Conservation (phyloP, 768 basidiomycete genomes). For the Russula compacta region DNA sequence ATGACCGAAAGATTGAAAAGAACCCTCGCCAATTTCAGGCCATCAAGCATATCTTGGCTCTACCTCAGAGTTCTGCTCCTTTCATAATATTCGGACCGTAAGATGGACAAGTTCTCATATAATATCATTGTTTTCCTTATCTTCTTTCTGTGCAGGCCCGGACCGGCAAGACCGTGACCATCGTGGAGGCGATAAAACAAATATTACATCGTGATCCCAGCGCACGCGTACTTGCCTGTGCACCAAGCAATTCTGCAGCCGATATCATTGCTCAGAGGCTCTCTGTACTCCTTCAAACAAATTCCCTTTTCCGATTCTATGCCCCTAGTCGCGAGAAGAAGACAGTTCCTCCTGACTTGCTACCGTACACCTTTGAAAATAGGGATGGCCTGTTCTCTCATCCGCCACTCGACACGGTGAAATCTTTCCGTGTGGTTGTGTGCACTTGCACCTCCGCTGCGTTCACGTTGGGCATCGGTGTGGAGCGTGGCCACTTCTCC, state of each 20-base stretch:
- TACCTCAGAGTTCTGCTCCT: slow-evolving; percentile 29
- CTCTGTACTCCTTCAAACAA: slow-evolving; percentile 31
- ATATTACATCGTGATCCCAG: slow-evolving; percentile 34
- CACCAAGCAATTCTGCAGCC: slow-evolving; percentile 61
- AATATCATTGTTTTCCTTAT: background rate
- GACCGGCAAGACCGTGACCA: slow-evolving; percentile 63
- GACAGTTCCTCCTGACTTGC: slow-evolving; percentile 35
- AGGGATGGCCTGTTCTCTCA: slow-evolving; percentile 25
- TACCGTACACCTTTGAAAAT: slow-evolving; percentile 27
- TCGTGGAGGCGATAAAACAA: slow-evolving; percentile 55
- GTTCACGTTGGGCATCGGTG: slow-evolving; percentile 45
- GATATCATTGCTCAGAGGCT: slow-evolving; percentile 31
- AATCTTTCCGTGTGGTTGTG: slow-evolving; percentile 45
- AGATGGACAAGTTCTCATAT: slow-evolving; percentile 23
- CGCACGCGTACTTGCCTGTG: slow-evolving; percentile 49
- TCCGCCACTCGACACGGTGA: background rate
- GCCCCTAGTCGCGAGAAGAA: slow-evolving; percentile 38
- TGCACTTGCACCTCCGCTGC: slow-evolving; percentile 58
- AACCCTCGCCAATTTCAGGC: slow-evolving; percentile 1
- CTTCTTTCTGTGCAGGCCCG: slow-evolving; percentile 34
- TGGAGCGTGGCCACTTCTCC: slow-evolving; percentile 51
- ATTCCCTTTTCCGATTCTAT: slow-evolving; percentile 48
- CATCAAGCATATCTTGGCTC: background rate
- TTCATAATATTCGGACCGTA: slow-evolving; percentile 61
- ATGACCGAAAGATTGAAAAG: background rate